phyloP scores from a whole-genome alignment of 495 filamentous ascomycete species.

The Aspergillus taichungensis region DNA sequence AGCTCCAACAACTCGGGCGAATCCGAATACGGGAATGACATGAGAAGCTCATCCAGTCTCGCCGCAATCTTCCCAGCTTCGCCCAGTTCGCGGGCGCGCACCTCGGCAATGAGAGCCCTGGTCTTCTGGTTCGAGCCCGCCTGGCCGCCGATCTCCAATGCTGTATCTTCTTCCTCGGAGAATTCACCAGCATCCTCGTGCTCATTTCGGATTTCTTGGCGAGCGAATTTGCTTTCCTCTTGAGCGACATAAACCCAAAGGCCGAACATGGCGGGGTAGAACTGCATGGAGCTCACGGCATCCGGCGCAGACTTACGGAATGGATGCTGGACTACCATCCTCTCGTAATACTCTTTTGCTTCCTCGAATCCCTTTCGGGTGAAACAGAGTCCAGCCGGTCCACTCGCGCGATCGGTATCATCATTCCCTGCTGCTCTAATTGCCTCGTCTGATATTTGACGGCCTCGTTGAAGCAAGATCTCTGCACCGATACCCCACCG shows the following conservation, averaged over 20 bases:
- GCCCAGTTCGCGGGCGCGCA: slow-evolving; percentile 28
- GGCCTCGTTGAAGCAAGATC: slow-evolving; percentile 45
- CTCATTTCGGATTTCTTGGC: slow-evolving; percentile 14
- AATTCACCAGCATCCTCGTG: slow-evolving; percentile 14
- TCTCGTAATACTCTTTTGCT: slow-evolving; percentile 56
- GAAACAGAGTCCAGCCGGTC: slow-evolving; percentile 20
- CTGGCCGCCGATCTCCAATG: slow-evolving; percentile 9
- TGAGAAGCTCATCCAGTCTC: slow-evolving; percentile 56
- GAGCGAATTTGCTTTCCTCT: slow-evolving; percentile 33
- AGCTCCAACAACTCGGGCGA: slow-evolving; percentile 49
- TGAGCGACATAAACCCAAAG: slow-evolving; percentile 57
- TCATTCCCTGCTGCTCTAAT: neutral
- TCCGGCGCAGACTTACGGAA: slow-evolving; percentile 38
- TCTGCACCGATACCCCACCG: slow-evolving; percentile 67
- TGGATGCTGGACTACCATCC: slow-evolving; percentile 58
- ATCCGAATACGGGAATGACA: slow-evolving; percentile 54
- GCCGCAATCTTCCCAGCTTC: slow-evolving; percentile 47
- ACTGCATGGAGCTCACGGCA: slow-evolving; percentile 42
- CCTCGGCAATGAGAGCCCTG: slow-evolving; percentile 14
- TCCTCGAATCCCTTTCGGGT: slow-evolving; percentile 44
- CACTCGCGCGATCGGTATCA: neutral
- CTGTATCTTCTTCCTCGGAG: slow-evolving; percentile 25
- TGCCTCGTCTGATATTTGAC: slow-evolving; percentile 10
- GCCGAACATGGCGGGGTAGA: slow-evolving; percentile 60
- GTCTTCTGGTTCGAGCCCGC: slow-evolving; percentile 8